Percentiles rank a stretch among this genome's conserved stretches.
These are phyloP conservation scores for Aspergillus awamori DNA, from an alignment of 2,329 filamentous ascomycete species.

Conservation along the genomic window DNA sequence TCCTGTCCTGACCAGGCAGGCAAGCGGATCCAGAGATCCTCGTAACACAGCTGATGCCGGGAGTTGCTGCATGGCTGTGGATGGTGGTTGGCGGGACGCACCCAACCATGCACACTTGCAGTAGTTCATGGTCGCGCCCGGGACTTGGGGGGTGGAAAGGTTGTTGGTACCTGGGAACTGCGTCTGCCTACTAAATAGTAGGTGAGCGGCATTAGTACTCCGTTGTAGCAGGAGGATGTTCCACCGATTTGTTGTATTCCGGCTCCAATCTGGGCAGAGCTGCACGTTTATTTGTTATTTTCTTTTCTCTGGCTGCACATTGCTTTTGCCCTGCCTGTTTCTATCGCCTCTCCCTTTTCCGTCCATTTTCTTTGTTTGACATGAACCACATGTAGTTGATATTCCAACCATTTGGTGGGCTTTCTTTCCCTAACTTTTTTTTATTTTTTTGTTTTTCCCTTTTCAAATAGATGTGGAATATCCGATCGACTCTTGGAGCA, in stretches of 20 bases:
- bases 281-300: constrained; percentile 22
- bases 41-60: constrained; percentile 7
- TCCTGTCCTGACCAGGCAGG: neutral
- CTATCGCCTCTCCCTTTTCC: constrained; percentile 6
- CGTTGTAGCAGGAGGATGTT: neutral
- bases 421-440: constrained; percentile 3
- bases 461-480: neutral
- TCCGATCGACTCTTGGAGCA: neutral
- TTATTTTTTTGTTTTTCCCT: neutral
- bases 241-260: constrained; percentile 1
- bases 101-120: constrained; percentile 25
- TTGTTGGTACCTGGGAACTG: neutral
- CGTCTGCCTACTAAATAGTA: neutral
- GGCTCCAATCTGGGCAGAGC: constrained; percentile 3
- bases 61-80: constrained; percentile 13
- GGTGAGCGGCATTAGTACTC: neutral
- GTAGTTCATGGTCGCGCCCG: constrained; percentile 17
- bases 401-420: neutral
- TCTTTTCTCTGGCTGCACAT: constrained; percentile 6
- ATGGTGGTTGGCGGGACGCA: constrained; percentile 19
- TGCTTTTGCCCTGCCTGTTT: neutral
- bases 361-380: neutral
- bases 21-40: constrained; percentile 1
- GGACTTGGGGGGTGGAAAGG: constrained; percentile 8
- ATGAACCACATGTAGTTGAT: constrained; percentile 5